These are phyloP conservation scores for Vigna unguiculata DNA, from an alignment of 306 rosid genomes.

Conservation along the genomic window DNA sequence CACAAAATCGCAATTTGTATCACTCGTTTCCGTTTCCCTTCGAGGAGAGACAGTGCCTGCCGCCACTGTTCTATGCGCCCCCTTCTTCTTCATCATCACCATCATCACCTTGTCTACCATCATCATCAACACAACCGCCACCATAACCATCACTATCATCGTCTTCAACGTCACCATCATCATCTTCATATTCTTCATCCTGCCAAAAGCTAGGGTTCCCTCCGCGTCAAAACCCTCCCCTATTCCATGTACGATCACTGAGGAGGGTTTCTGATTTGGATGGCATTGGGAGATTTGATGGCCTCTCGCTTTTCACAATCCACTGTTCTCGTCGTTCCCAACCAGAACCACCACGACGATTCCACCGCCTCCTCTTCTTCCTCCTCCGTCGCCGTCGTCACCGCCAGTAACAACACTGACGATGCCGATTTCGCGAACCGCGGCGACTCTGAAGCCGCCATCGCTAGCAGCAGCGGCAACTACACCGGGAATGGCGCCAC, in stretches of 20 bases:
- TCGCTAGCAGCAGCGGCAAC: conserved; percentile 62
- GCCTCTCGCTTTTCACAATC: conserved; percentile 95
- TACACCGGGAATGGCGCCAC: conserved; percentile 71
- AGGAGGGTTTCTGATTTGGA: conserved; percentile 67
- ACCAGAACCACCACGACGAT: conserved; percentile 55
- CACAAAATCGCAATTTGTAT: conserved; percentile 44
- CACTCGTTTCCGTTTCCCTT: conserved; percentile 42
- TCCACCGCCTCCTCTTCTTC: conserved; percentile 21
- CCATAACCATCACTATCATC: background rate
- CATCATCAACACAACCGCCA: background rate
- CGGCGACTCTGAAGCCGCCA: conserved; percentile 76
- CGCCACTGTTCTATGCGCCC: conserved; percentile 46
- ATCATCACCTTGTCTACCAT: background rate
- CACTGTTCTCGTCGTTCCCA: conserved; percentile 67
- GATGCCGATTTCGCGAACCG: conserved; percentile 35
- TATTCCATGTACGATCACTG: conserved; percentile 53
- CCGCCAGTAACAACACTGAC: background rate
- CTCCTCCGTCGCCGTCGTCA: background rate
- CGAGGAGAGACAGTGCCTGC: conserved; percentile 44
- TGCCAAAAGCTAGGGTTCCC: conserved; percentile 47
- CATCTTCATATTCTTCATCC: background rate
- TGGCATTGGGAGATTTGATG: conserved; percentile 99
- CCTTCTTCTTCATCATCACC: conserved; percentile 17
- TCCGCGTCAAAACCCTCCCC: conserved; percentile 23
- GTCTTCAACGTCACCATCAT: background rate